Conservation (phyloP, 768 basidiomycete species). For the Heimioporus sp. region DNA sequence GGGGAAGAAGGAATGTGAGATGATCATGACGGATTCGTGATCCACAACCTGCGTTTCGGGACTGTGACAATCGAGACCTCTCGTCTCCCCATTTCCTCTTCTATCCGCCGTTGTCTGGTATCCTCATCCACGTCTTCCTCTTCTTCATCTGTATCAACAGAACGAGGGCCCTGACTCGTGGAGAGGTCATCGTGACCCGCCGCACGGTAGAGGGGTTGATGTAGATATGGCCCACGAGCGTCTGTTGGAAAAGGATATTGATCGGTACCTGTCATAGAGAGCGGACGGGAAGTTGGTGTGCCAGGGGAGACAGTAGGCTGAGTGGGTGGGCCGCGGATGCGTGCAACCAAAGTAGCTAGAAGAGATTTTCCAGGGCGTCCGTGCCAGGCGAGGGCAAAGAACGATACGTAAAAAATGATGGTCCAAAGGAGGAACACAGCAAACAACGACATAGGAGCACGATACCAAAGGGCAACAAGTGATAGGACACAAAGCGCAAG, state of each 20-base stretch:
- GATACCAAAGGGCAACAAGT: slow-evolving; percentile 57
- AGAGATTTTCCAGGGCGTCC: slow-evolving; percentile 57
- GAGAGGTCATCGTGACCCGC: slow-evolving; percentile 44
- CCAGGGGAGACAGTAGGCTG: slow-evolving; percentile 33
- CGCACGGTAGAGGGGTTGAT: slow-evolving; percentile 61
- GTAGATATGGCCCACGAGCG: slow-evolving; percentile 58
- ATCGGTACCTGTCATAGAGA: slow-evolving; percentile 40
- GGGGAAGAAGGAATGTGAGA: not conserved
- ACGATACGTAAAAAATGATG: slow-evolving; percentile 51
- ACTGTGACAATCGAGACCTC: slow-evolving; percentile 81
- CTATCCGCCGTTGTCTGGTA: slow-evolving; percentile 68
- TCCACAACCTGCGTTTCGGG: slow-evolving; percentile 71
- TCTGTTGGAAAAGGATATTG: slow-evolving; percentile 46
- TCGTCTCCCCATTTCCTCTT: slow-evolving; percentile 78
- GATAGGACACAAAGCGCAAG: slow-evolving; percentile 57
- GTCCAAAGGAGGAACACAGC: slow-evolving; percentile 65
- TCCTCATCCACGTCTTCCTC: slow-evolving; percentile 78
- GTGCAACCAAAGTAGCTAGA: slow-evolving; percentile 47
- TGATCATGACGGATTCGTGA: slow-evolving; percentile 60
- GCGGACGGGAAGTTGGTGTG: slow-evolving; percentile 37
- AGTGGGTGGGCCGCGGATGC: slow-evolving; percentile 38
- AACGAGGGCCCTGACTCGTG: slow-evolving; percentile 41
- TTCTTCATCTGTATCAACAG: slow-evolving; percentile 54
- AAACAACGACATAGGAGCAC: slow-evolving; percentile 54
- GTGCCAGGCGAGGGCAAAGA: slow-evolving; percentile 56